Evolutionary conservation across 495 filamentous ascomycete species (phyloP).

Genomic region (Daldinia loculata): DNA sequence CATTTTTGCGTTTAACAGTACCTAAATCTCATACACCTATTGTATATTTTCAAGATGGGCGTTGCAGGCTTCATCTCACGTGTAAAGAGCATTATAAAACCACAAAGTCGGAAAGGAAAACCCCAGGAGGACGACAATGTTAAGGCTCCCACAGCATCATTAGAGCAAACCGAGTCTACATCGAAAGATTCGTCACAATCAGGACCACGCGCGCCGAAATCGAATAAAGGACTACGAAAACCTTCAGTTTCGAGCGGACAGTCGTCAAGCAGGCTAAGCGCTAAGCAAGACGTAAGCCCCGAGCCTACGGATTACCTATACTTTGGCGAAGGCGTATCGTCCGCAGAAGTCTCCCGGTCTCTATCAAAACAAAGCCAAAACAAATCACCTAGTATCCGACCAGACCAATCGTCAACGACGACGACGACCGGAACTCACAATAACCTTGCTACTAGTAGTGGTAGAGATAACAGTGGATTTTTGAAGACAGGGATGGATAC

Average conservation of each 20-base stretch:
- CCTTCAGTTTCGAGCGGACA: not conserved
- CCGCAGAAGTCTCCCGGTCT: not conserved
- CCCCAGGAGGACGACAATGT: not conserved
- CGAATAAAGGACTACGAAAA: not conserved
- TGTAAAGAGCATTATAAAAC: not conserved
- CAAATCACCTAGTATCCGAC: not conserved
- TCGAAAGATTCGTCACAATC: not conserved
- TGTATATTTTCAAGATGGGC: not conserved
- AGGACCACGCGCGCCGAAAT: not conserved
- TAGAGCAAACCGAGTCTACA: not conserved
- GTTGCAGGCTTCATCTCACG: not conserved
- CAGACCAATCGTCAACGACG: not conserved
- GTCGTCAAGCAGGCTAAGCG: not conserved
- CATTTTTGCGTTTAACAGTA: not conserved
- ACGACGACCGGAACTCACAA: not conserved
- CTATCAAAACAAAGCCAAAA: not conserved
- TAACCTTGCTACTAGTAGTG: not conserved
- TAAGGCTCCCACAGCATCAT: not conserved
- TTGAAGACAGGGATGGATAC: constrained; percentile 14
- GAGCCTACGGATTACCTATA: not conserved
- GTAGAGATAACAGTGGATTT: constrained; percentile 21
- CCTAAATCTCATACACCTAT: not conserved
- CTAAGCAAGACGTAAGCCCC: not conserved
- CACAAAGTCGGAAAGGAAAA: not conserved
- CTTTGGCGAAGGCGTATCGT: not conserved